Conservation (phyloP, 768 basidiomycete genomes). For the Hygrocybe coccinea region DNA sequence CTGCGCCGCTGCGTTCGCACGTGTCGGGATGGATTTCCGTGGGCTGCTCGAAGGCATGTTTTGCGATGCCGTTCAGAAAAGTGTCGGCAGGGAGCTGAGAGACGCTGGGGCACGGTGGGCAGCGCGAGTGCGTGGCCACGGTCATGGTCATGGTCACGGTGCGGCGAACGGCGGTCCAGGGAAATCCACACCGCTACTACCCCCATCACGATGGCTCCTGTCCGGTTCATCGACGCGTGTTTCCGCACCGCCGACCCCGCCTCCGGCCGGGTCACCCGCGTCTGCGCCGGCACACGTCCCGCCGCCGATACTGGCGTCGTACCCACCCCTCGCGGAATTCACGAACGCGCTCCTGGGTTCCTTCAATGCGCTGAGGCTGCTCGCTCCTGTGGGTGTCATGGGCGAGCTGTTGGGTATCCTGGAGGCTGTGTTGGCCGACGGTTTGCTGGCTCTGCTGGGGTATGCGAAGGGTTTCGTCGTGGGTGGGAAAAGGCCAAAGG, state of each 20-base stretch:
- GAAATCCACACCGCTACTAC: constrained; percentile 7
- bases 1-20: constrained; percentile 84
- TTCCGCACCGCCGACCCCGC: constrained; percentile 22
- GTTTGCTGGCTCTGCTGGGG: constrained; percentile 42
- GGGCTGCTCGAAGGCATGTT: constrained; percentile 62
- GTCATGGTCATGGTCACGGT: too few species aligned
- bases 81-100: constrained; percentile 50
- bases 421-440: constrained; percentile 45
- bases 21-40: constrained; percentile 90
- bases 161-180: constrained; percentile 9
- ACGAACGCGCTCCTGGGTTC: constrained; percentile 69
- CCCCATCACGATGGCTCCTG: constrained; percentile 52
- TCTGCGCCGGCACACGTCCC: constrained; percentile 45
- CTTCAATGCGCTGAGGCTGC: constrained; percentile 75
- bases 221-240: constrained; percentile 32
- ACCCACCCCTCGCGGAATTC: constrained; percentile 68
- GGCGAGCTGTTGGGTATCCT: constrained; percentile 45
- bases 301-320: constrained; percentile 65
- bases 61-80: constrained; percentile 53
- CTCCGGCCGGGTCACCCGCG: constrained; percentile 27
- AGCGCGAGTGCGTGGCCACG: constrained; percentile 19
- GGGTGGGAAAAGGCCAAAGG: constrained; percentile 9
- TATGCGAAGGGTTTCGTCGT: constrained; percentile 40
- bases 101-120: constrained; percentile 29
- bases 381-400: constrained; percentile 65